phyloP scores from a whole-genome alignment of 1,284 basidiomycete species.

The Rhodofomes roseus region DNA sequence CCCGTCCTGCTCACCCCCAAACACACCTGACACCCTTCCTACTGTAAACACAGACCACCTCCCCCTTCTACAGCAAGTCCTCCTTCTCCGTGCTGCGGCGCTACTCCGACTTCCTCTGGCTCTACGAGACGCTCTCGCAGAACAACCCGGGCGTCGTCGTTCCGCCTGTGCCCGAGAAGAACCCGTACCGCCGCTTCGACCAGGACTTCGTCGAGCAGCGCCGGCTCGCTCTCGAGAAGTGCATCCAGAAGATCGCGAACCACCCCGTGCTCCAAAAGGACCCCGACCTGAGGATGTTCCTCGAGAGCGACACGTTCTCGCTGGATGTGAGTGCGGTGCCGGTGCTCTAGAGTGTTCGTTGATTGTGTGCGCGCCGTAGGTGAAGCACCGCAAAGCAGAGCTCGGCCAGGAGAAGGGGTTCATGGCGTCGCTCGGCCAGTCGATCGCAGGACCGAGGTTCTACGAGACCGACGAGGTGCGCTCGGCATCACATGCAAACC shows the following conservation, averaged over 20 bases:
- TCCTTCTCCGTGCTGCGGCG: constrained; percentile 89
- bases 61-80: constrained; percentile 76
- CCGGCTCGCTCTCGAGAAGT: constrained; percentile 81
- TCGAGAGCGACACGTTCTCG: constrained; percentile 84
- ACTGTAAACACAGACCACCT: constrained; percentile 60
- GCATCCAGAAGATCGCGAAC: constrained; percentile 83
- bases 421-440: constrained; percentile 77
- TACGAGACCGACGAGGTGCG: constrained; percentile 88
- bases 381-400: constrained; percentile 83
- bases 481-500: not conserved
- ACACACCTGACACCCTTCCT: constrained; percentile 3
- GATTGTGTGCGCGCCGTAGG: constrained; percentile 42
- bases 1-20: not conserved
- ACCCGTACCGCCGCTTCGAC: constrained; percentile 86
- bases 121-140: constrained; percentile 84
- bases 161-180: constrained; percentile 96
- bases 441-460: constrained; percentile 80
- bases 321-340: constrained; percentile 57
- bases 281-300: constrained; percentile 79
- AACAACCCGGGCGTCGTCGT: constrained; percentile 98
- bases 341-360: constrained; percentile 4
- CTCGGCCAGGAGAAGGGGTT: constrained; percentile 70
- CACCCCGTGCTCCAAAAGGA: constrained; percentile 87
- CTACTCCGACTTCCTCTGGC: constrained; percentile 97
- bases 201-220: constrained; percentile 86